phyloP scores from a whole-genome alignment of 805 yeast genomes.

The Pichia nakasei region DNA sequence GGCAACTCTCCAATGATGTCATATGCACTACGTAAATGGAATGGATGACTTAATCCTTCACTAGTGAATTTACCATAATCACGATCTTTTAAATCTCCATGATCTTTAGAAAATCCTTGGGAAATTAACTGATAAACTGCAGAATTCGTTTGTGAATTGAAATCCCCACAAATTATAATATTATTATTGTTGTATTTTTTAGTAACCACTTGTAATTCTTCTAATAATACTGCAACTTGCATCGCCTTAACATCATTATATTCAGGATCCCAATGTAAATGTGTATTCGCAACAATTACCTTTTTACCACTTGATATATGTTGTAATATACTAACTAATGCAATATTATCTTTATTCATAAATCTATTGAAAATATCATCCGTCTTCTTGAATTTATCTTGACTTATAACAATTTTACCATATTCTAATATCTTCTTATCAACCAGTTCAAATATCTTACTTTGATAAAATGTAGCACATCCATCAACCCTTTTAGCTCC shows the following conservation, averaged over 20 bases:
- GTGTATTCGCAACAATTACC: constrained; percentile 77
- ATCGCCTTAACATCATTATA: constrained; percentile 92
- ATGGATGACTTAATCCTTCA: constrained; percentile 75
- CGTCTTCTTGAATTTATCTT: constrained; percentile 82
- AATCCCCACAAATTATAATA: constrained; percentile 81
- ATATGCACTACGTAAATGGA: constrained; percentile 80
- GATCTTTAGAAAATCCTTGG: constrained; percentile 70
- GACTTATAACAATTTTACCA: constrained; percentile 69
- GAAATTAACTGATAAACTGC: constrained; percentile 90
- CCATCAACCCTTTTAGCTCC: constrained; percentile 94
- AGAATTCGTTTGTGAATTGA: constrained; percentile 76
- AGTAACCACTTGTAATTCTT: constrained; percentile 66
- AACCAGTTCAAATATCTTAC: constrained; percentile 56
- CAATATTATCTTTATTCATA: constrained; percentile 92
- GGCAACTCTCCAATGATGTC: constrained; percentile 81
- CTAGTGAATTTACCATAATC: constrained; percentile 89
- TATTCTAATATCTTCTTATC: constrained; percentile 75
- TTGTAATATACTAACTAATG: constrained; percentile 66
- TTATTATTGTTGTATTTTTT: constrained; percentile 31
- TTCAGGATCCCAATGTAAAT: constrained; percentile 97
- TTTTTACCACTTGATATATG: constrained; percentile 64
- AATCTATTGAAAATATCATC: constrained; percentile 93
- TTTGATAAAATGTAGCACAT: constrained; percentile 86
- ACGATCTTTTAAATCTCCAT: constrained; percentile 73
- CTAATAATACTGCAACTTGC: constrained; percentile 87